Evolutionary conservation across 208 protist genomes (phyloP), one percentile per base, ranked within the genome.

Genomic region (Crithidia sp.): DNA sequence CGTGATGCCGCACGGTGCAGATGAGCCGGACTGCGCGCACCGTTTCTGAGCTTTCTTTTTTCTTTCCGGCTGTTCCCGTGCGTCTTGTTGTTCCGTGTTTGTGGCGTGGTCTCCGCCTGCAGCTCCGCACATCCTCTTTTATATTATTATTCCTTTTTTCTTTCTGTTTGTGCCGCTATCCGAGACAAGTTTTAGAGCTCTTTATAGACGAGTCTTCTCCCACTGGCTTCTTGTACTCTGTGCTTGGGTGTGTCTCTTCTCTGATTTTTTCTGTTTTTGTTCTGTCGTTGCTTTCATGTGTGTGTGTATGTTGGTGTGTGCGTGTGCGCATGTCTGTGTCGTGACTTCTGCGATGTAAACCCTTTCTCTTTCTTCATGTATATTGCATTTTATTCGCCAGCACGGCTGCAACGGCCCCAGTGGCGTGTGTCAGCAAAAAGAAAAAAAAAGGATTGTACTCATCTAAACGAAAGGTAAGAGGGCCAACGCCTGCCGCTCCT

Each of bases 261-360:
- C 28, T 28, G 28, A 28, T 28, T 65, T 53, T 57, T n/a, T 65
- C 19, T 57, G 57, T 72, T 52, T 53, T 41, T 40, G 36, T 66
- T 50, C 19, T 10, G n/a, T 3, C 17, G 47, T 37, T 56, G 28
- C 28, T 28, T 28, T 1, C 28, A 28, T 28, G 28, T 28, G 28
- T 28, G 28, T 28, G 28, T 66, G 59, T 64, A 7, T 47, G 4
- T 43, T 5, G 50, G 40, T 50, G 28, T 47, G 44, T 54, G 36
- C 54, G 7, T 53, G 53, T 63, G 5, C 17, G 10, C 12, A 7
- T 47, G 37, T 58, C 19, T 1, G 54, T 28, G 47, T 13, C 8
- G 41, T 28, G 19, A 45, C 9, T 57, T 60, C 37, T 67, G 12
- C 49, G 60, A 75, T 75, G 59, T 75, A 68, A 53, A 61, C n/a